phyloP scores from a whole-genome alignment of 2,329 filamentous ascomycete genomes.

The Neofusicoccum umdonicola region DNA sequence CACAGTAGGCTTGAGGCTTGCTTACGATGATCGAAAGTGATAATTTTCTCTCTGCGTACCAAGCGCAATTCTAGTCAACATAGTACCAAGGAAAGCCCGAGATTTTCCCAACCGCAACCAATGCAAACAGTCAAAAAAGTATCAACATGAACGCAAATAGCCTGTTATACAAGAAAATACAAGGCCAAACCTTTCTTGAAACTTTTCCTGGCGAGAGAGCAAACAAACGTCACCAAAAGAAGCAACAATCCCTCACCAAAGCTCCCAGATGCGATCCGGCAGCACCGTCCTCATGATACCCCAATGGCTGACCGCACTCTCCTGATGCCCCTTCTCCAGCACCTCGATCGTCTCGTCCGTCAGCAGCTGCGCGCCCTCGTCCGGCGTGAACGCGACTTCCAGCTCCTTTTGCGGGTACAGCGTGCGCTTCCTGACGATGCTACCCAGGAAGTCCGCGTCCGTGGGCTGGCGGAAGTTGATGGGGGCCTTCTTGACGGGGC shows the following conservation, averaged over 20 bases:
- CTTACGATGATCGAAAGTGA: no score
- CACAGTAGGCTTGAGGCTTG: no score
- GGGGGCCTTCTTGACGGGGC: slow-evolving; percentile 53
- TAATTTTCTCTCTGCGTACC: no score
- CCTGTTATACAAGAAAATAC: no score
- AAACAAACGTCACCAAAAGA: no score
- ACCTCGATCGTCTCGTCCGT: slow-evolving; percentile 62
- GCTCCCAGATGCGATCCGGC: slow-evolving; percentile 77
- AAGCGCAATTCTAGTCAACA: no score
- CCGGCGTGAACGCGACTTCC: slow-evolving; percentile 41
- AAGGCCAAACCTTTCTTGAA: no score
- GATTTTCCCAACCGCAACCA: no score
- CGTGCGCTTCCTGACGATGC: slow-evolving; percentile 66
- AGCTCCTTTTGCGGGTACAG: slow-evolving; percentile 73
- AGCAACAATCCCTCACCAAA: slow-evolving; percentile 58
- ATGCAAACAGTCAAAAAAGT: no score
- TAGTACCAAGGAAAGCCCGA: no score
- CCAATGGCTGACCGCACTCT: slow-evolving; percentile 85
- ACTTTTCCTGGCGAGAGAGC: no score
- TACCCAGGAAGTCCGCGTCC: slow-evolving; percentile 68
- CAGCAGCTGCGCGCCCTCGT: slow-evolving; percentile 54
- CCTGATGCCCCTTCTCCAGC: slow-evolving; percentile 69
- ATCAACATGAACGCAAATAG: no score
- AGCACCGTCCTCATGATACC: slow-evolving; percentile 83
- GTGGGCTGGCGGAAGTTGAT: slow-evolving; percentile 67